phyloP scores from a whole-genome alignment of 2,329 filamentous ascomycete genomes.

The Exophiala sideris region DNA sequence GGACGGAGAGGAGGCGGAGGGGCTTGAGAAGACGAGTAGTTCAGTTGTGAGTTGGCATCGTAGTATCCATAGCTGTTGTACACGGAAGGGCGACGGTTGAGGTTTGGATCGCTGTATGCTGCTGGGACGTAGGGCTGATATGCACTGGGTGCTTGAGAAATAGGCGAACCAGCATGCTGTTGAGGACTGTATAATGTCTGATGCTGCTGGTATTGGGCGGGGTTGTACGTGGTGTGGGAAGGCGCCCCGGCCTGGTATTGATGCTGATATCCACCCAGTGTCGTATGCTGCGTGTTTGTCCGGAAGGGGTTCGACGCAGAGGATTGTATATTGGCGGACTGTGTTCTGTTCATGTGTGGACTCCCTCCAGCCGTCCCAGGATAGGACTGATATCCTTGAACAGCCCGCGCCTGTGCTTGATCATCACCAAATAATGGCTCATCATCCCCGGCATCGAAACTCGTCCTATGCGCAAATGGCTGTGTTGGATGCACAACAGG shows the following conservation, averaged over 20 bases:
- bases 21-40: conserved; percentile 31
- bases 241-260: conserved; percentile 43
- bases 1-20: conserved; percentile 30
- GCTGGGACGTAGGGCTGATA: conserved; percentile 51
- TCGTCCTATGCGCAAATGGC: conserved; percentile 57
- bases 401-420: conserved; percentile 20
- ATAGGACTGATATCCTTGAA: conserved; percentile 17
- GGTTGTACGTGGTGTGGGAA: conserved; percentile 56
- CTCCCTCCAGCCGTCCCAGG: conserved; percentile 5
- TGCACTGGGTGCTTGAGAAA: conserved; percentile 21
- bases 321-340: conserved; percentile 30
- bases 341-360: conserved; percentile 36
- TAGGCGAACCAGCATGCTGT: conserved; percentile 44
- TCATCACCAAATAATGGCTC: conserved; percentile 47
- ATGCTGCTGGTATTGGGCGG: conserved; percentile 53
- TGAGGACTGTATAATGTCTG: conserved; percentile 67
- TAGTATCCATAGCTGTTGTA: conserved; percentile 26
- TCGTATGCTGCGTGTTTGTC: conserved; percentile 41
- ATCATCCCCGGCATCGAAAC: conserved; percentile 76
- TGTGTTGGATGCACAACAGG: conserved; percentile 30
- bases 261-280: conserved; percentile 50
- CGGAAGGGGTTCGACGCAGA: conserved; percentile 38
- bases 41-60: conserved; percentile 31
- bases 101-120: conserved; percentile 40
- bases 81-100: conserved; percentile 20